These are phyloP conservation scores for Hansenula sp. DNA, from an alignment of 1,139 yeast genomes.

Conservation along the genomic window DNA sequence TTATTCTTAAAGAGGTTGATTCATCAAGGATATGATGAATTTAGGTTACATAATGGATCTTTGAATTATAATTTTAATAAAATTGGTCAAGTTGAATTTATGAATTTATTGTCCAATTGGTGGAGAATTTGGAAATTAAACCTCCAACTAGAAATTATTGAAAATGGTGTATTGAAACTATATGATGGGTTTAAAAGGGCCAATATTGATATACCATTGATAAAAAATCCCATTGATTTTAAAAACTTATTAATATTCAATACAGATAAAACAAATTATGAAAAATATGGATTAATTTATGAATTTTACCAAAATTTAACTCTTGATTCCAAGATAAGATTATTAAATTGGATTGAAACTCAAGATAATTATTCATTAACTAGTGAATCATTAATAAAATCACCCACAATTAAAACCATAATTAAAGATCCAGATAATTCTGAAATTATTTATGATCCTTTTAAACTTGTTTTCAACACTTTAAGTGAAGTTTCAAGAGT, in stretches of 20 bases:
- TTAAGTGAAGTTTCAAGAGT: constrained; percentile 17
- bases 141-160: constrained; percentile 9
- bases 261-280: constrained; percentile 4
- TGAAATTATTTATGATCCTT: constrained; percentile 22
- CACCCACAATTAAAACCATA: not conserved
- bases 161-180: constrained; percentile 19
- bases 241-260: constrained; percentile 16
- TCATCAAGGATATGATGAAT: constrained; percentile 16
- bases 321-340: constrained; percentile 6
- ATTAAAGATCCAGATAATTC: not conserved
- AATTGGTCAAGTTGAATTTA: constrained; percentile 12
- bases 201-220: no score
- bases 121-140: constrained; percentile 18
- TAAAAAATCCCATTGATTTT: constrained; percentile 1
- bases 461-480: constrained; percentile 17
- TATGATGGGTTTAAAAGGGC: constrained; percentile 9
- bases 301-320: constrained; percentile 6
- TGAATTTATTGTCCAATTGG: constrained; percentile 15
- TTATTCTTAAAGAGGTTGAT: constrained; percentile 6
- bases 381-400: constrained; percentile 7
- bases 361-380: constrained; percentile 9
- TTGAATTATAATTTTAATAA: constrained; percentile 12
- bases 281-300: constrained; percentile 18
- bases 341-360: constrained; percentile 17
- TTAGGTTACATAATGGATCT: constrained; percentile 19